Percentiles rank a stretch among this genome's conserved stretches.
Evolutionary conservation across 176 grass and related monocot species (phyloP).

Genomic region (Tuctoria greenei): DNA sequence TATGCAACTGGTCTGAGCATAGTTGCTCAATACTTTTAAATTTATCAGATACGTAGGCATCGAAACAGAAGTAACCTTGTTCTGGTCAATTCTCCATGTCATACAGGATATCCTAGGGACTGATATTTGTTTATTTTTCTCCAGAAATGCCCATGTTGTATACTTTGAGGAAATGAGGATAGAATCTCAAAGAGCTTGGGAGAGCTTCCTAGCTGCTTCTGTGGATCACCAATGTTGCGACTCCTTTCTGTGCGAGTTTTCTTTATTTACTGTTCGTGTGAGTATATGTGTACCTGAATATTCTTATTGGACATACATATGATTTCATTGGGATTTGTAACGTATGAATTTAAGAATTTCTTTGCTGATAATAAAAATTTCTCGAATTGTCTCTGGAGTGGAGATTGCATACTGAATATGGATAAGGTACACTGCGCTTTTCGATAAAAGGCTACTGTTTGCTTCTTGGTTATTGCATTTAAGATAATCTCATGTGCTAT

Average conservation of each 20-base stretch:
- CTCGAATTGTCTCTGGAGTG: not conserved
- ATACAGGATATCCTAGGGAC: not conserved
- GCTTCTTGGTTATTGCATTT: not conserved
- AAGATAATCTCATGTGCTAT: not conserved
- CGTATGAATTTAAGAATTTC: slow-evolving; percentile 24
- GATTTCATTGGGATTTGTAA: slow-evolving; percentile 25
- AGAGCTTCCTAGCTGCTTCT: slow-evolving; percentile 18
- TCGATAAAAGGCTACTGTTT: not conserved
- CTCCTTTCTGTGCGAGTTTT: slow-evolving; percentile 10
- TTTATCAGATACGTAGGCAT: not conserved
- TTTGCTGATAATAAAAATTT: slow-evolving; percentile 20
- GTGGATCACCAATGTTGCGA: slow-evolving; percentile 11
- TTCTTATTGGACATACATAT: slow-evolving; percentile 27
- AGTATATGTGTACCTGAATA: slow-evolving; percentile 39
- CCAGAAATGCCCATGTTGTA: slow-evolving; percentile 54
- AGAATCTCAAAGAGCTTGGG: slow-evolving; percentile 1
- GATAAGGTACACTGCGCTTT: too few relatives aligned
- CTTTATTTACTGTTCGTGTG: slow-evolving; percentile 30
- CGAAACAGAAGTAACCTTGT: slow-evolving; percentile 4
- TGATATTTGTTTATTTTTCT: slow-evolving; percentile 32
- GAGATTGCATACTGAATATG: not conserved
- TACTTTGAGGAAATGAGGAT: slow-evolving; percentile 38
- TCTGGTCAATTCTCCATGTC: not conserved
- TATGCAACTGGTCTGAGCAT: too few relatives aligned
- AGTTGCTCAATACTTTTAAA: too few relatives aligned